Evolutionary conservation across 2,329 filamentous ascomycete genomes (phyloP), one percentile per base, ranked within the genome.

Genomic region (Ceratocystis papillata): DNA sequence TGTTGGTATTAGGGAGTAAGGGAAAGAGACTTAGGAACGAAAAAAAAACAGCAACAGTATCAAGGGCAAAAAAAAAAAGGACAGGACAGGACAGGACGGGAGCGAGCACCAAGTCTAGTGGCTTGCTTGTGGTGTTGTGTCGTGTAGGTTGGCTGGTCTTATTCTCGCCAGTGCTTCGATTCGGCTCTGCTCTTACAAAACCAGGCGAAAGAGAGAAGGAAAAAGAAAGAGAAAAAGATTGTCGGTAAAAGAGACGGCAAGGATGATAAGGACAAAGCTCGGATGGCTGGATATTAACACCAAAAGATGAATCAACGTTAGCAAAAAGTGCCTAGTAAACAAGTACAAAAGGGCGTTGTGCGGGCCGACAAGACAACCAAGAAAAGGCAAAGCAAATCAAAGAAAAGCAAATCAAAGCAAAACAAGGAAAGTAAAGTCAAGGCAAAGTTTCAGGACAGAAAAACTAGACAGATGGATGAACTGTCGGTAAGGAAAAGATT

Each of bases 211-310:
- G 8, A 62, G 44, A 53, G 22, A 37, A 28, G 44, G 33, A 63
- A 15, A 63, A 30, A 50, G 45, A 53, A n/a, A 53, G 60, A 62
- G 59, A 37, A 20, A 33, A 61, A 63, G 28, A 33, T 50, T 63
- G 41, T 48, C 45, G 41, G 61, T 63, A 63, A 48, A 63, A 28
- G 28, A 44, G 41, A 46, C 61, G 61, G 44, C 61, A 63, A 63
- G 61, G 61, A 50, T 63, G 41, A 48, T 63, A 63, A 48, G 61
- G 44, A 62, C 61, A 63, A 33, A 63, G 61, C 61, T 50, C 44
- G 25, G 46, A 63, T 63, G 61, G 61, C 46, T 50, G 44, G 41
- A 63, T 48, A 46, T 63, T 48, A 15, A 50, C 41, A 63, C 44
- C 46, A 63, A 48, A 17, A 63, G 28, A 33, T 48, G 44, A 63